These are phyloP conservation scores for Torulaspora globosa DNA, from an alignment of 1,139 yeast genomes.

Conservation along the genomic window DNA sequence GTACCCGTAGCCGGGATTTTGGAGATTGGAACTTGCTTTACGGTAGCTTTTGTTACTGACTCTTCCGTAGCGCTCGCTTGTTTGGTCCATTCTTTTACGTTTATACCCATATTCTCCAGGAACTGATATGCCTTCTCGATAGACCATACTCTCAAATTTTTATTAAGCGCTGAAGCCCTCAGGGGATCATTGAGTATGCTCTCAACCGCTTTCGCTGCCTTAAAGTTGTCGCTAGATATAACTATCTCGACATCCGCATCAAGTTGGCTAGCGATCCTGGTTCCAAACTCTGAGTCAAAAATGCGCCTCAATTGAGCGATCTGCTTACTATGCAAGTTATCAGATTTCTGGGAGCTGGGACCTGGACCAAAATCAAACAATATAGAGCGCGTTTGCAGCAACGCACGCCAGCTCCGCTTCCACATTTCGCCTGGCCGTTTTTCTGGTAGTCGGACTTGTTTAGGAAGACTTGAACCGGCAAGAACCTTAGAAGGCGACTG, in stretches of 20 bases:
- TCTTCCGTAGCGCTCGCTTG: background rate
- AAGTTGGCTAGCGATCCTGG: conserved; percentile 7
- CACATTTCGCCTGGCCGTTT: conserved; percentile 7
- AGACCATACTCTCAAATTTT: conserved; percentile 22
- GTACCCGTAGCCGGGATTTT: no score
- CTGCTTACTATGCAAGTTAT: background rate
- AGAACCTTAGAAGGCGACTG: background rate
- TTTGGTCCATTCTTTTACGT: background rate
- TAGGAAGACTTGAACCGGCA: background rate
- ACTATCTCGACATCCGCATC: conserved; percentile 11
- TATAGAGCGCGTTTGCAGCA: conserved; percentile 4
- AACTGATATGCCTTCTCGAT: conserved; percentile 17
- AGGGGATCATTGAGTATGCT: background rate
- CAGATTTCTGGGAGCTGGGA: background rate
- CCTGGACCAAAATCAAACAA: background rate
- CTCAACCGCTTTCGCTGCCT: background rate
- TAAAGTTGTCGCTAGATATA: conserved; percentile 1
- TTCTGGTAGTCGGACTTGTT: background rate
- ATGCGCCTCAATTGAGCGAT: conserved; percentile 4
- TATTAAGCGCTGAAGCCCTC: background rate
- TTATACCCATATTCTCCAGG: conserved; percentile 16
- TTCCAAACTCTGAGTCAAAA: conserved; percentile 7
- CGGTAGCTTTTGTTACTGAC: no score
- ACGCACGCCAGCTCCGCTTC: conserved; percentile 8
- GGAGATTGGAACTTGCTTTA: no score